Evolutionary conservation across 148 eudicot species (phyloP).

Genomic region (Nepenthes mirabilis): DNA sequence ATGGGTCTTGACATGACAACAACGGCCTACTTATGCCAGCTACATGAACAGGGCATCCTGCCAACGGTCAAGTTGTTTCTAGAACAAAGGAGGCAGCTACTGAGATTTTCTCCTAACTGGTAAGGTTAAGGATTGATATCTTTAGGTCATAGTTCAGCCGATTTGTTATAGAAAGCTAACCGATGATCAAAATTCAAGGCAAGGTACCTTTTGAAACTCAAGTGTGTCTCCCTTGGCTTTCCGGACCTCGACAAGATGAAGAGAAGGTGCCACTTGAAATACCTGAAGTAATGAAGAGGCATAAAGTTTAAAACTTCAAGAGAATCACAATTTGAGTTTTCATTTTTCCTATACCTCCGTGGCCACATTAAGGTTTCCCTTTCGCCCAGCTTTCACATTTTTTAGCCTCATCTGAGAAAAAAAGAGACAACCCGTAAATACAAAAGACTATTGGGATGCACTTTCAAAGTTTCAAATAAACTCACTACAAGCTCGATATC

Average conservation of each 20-base stretch:
- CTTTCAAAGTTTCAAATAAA: too few species aligned
- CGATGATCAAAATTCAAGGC: not conserved
- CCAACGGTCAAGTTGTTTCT: too few species aligned
- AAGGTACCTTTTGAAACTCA: conserved; percentile 82
- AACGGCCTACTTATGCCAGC: too few species aligned
- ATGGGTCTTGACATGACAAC: too few species aligned
- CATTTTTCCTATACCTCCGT: conserved; percentile 48
- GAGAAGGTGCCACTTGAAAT: conserved; percentile 96
- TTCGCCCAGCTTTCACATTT: conserved; percentile 90
- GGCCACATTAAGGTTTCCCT: conserved; percentile 90
- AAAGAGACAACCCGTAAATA: conserved; percentile 4
- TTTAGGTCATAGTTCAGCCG: not conserved
- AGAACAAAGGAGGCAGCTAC: too few species aligned
- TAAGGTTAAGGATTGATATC: not conserved
- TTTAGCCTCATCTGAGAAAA: conserved; percentile 76
- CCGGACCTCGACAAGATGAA: conserved; percentile 92
- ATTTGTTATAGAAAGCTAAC: too few species aligned
- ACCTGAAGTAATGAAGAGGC: conserved; percentile 27
- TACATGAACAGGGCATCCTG: too few species aligned
- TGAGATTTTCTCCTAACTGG: not conserved
- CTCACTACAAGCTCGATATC: too few species aligned
- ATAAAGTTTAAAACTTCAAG: not conserved
- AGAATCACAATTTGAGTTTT: not conserved
- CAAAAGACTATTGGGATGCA: not conserved
- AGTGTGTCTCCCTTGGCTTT: conserved; percentile 98